phyloP scores from a whole-genome alignment of 805 yeast species.

The Metschnikowia matae region DNA sequence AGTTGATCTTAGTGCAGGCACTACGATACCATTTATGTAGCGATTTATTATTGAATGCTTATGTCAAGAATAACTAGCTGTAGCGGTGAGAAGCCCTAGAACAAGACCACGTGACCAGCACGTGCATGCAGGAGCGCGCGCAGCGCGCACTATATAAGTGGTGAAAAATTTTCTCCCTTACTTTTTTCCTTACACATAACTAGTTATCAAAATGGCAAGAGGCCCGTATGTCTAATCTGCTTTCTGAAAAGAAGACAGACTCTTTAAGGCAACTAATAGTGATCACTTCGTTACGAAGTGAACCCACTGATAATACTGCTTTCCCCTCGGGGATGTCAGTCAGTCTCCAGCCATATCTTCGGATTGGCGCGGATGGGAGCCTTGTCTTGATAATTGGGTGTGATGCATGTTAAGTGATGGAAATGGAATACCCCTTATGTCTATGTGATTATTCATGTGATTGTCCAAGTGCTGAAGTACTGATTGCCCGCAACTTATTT shows the following conservation, averaged over 20 bases:
- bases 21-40: not conserved
- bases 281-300: conserved; percentile 10
- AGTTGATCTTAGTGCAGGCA: conserved; percentile 3
- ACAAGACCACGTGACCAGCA: not conserved
- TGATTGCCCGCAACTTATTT: too few species aligned
- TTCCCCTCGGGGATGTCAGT: conserved; percentile 12
- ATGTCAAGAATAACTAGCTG: not conserved
- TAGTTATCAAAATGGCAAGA: conserved; percentile 45
- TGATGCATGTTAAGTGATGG: conserved; percentile 5
- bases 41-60: not conserved
- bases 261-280: conserved; percentile 13
- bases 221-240: conserved; percentile 45
- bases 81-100: not conserved
- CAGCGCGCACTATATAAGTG: conserved; percentile 1
- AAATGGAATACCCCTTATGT: not conserved
- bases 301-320: conserved; percentile 7
- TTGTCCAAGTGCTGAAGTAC: too few species aligned
- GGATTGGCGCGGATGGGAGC: conserved; percentile 42
- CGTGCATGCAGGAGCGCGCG: not conserved
- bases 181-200: conserved; percentile 11
- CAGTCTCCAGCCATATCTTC: conserved; percentile 22
- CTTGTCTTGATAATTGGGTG: conserved; percentile 42
- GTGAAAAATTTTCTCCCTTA: conserved; percentile 8
- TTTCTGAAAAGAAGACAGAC: conserved; percentile 19
- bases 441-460: too few species aligned